Percentiles rank a stretch among this genome's conserved stretches.
Evolutionary conservation across 192 early-diverging fungal species (phyloP).

Genomic region (Coemansia sp.): DNA sequence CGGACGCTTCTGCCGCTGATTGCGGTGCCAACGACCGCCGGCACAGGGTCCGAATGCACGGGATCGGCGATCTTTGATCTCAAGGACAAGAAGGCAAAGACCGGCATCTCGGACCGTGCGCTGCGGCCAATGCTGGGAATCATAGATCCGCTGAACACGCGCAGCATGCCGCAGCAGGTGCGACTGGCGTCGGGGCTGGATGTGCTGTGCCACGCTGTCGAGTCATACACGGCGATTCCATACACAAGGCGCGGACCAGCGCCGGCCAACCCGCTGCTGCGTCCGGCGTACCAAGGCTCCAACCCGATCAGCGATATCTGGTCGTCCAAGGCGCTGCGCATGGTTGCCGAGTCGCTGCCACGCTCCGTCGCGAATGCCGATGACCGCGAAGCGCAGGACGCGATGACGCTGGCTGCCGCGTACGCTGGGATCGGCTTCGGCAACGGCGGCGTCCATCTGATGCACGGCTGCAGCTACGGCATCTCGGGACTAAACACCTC

Average conservation of each 20-base stretch:
- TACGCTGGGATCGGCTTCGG: slow-evolving; percentile 91
- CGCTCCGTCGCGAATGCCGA: slow-evolving; percentile 68
- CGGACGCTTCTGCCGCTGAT: slow-evolving; percentile 78
- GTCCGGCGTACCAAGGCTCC: slow-evolving; percentile 90
- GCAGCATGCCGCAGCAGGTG: slow-evolving; percentile 83
- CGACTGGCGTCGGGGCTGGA: slow-evolving; percentile 85
- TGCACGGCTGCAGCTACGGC: slow-evolving; percentile 81
- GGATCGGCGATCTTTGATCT: slow-evolving; percentile 95
- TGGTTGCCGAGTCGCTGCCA: slow-evolving; percentile 80
- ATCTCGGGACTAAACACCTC: slow-evolving; percentile 83
- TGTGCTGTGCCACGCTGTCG: slow-evolving; percentile 88
- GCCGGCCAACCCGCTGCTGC: slow-evolving; percentile 75
- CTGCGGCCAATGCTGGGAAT: slow-evolving; percentile 84
- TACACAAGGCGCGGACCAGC: slow-evolving; percentile 76
- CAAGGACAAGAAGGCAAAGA: slow-evolving; percentile 80
- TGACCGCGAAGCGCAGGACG: slow-evolving; percentile 70
- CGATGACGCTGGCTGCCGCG: slow-evolving; percentile 88
- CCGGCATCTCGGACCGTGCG: slow-evolving; percentile 84
- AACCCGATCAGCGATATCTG: slow-evolving; percentile 94
- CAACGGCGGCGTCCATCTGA: slow-evolving; percentile 88
- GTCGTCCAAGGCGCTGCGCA: slow-evolving; percentile 75
- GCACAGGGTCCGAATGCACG: slow-evolving; percentile 88
- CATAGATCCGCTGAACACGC: slow-evolving; percentile 86
- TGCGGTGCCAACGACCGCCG: slow-evolving; percentile 67
- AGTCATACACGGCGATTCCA: slow-evolving; percentile 90